phyloP scores from a whole-genome alignment of 2,329 filamentous ascomycete species.

The Fusarium falciforme region DNA sequence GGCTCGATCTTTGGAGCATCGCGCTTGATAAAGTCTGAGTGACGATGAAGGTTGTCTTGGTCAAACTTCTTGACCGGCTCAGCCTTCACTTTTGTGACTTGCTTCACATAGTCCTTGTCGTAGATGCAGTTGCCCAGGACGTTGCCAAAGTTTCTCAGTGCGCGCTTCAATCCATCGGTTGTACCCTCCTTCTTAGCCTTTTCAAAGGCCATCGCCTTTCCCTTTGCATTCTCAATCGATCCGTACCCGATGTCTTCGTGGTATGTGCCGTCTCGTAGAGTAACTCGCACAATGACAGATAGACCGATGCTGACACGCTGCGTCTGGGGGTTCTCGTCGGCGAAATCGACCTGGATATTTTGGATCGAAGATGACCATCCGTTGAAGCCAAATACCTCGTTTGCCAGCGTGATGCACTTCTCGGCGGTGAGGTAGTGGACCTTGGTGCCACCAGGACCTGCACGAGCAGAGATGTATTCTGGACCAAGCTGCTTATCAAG shows the following conservation, averaged over 20 bases:
- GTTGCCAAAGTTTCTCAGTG: slow-evolving; percentile 92
- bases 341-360: slow-evolving; percentile 94
- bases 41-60: slow-evolving; percentile 82
- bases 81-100: slow-evolving; percentile 90
- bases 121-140: slow-evolving; percentile 98
- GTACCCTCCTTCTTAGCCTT: slow-evolving; percentile 99
- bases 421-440: slow-evolving; percentile 96
- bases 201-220: slow-evolving; percentile 95
- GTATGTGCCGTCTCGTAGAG: slow-evolving; percentile 91
- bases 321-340: slow-evolving; percentile 84
- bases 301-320: slow-evolving; percentile 86
- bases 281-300: slow-evolving; percentile 91
- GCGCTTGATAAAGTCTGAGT: slow-evolving; percentile 78
- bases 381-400: slow-evolving; percentile 97
- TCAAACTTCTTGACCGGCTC: slow-evolving; percentile 79
- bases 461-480: slow-evolving; percentile 90
- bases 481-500: slow-evolving; percentile 95
- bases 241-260: slow-evolving; percentile 99
- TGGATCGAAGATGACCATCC: slow-evolving; percentile 98
- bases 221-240: slow-evolving; percentile 94
- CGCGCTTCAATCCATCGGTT: slow-evolving; percentile 91
- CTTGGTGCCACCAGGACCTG: slow-evolving; percentile 84
- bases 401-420: slow-evolving; percentile 94
- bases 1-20: slow-evolving; percentile 52
- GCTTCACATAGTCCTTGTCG: slow-evolving; percentile 91